Evolutionary conservation across 2,329 filamentous ascomycete species (phyloP).

Genomic region (Aspergillus oerlinghausenensis): DNA sequence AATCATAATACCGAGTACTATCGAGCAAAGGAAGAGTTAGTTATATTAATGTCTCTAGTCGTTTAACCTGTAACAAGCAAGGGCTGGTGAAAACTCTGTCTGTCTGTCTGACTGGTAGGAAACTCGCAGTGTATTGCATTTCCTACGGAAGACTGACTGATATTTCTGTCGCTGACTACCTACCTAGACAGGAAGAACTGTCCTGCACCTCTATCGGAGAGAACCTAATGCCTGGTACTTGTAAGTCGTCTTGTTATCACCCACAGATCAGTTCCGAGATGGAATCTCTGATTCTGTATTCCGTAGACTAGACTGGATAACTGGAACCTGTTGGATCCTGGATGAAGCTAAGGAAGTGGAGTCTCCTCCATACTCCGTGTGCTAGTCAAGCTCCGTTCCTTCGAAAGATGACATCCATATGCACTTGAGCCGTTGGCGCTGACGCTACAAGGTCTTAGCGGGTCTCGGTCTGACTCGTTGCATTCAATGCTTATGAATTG

Average conservation of each 20-base stretch:
- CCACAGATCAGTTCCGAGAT: not conserved
- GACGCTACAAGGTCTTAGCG: not conserved
- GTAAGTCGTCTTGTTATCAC: not conserved
- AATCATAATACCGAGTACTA: too few species aligned
- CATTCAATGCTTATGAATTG: not conserved
- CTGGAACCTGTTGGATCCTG: not conserved
- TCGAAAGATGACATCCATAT: not conserved
- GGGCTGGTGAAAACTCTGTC: not conserved
- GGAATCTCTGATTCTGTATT: not conserved
- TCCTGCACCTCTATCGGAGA: not conserved
- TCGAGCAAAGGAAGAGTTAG: too few species aligned
- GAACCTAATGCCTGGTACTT: not conserved
- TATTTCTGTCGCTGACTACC: not conserved
- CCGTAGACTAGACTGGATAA: not conserved
- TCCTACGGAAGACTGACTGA: not conserved
- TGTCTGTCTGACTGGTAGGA: not conserved
- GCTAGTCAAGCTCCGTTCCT: not conserved
- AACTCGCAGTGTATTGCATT: not conserved
- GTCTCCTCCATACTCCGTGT: not conserved
- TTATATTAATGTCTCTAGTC: not conserved
- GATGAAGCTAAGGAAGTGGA: not conserved
- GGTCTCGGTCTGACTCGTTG: not conserved
- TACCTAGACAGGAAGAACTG: not conserved
- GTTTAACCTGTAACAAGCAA: not conserved
- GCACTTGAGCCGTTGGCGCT: not conserved